Percentiles rank a stretch among this genome's conserved stretches.
Evolutionary conservation across 2,329 filamentous ascomycete genomes (phyloP).

Genomic region (Fusarium denticulatum): DNA sequence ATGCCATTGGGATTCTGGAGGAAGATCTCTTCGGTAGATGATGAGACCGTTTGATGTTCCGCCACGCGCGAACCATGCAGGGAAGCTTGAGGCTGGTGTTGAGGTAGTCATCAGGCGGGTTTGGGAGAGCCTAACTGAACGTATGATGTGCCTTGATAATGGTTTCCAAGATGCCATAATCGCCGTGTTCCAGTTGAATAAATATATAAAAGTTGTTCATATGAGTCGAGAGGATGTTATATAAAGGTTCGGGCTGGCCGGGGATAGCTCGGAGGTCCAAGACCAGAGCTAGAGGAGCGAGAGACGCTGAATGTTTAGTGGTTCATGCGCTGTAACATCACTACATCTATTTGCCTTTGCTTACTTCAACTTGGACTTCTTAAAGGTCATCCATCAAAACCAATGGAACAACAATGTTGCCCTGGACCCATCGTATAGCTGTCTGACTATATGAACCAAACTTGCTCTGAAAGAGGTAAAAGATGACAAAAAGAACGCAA

Average conservation of each 20-base stretch:
- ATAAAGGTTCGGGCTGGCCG: background rate
- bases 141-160: conserved; percentile 1
- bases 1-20: conserved; percentile 50
- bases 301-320: conserved; percentile 9
- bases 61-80: conserved; percentile 62
- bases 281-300: background rate
- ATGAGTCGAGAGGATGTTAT: background rate
- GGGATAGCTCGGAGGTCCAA: conserved; percentile 19
- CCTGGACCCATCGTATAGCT: background rate
- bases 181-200: too few species aligned
- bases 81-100: conserved; percentile 46
- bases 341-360: background rate
- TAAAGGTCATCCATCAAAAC: background rate
- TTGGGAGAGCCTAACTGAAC: background rate
- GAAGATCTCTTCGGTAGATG: conserved; percentile 50
- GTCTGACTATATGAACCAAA: background rate
- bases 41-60: conserved; percentile 76
- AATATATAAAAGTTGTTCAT: background rate
- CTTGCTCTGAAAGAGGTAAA: background rate
- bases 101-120: conserved; percentile 15
- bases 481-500: background rate
- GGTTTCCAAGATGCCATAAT: background rate
- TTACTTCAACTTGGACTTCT: background rate
- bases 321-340: conserved; percentile 3
- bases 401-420: background rate